Percentiles rank a stretch among this genome's conserved stretches.
phyloP scores from a whole-genome alignment of 2,329 filamentous ascomycete species.

The Graphium sp. region DNA sequence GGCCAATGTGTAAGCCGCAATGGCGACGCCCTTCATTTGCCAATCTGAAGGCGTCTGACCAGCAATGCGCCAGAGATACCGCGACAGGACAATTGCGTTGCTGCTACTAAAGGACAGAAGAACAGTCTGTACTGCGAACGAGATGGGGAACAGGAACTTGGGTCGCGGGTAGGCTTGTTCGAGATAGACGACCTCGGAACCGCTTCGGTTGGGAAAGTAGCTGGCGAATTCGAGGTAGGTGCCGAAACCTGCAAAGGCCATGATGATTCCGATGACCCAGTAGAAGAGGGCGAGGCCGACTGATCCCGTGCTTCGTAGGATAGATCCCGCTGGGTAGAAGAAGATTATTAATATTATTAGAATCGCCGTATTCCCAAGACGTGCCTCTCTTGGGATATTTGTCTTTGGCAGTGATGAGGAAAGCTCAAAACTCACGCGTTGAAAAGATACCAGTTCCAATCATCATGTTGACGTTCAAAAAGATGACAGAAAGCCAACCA shows the following conservation, averaged over 20 bases:
- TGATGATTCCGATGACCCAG: slow-evolving; percentile 46
- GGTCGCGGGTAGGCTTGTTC: slow-evolving; percentile 52
- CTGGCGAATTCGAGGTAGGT: slow-evolving; percentile 48
- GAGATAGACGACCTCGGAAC: slow-evolving; percentile 49
- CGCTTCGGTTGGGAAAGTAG: slow-evolving; percentile 50
- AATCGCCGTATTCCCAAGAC: background rate
- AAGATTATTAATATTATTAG: background rate
- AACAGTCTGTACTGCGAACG: slow-evolving; percentile 47
- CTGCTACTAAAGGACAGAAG: slow-evolving; percentile 48
- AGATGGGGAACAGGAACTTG: slow-evolving; percentile 44
- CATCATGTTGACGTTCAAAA: slow-evolving; percentile 46
- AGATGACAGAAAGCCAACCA: slow-evolving; percentile 35
- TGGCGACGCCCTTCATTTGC: slow-evolving; percentile 49
- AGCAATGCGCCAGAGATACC: slow-evolving; percentile 43
- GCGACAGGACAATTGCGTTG: slow-evolving; percentile 45
- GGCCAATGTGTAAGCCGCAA: slow-evolving; percentile 45
- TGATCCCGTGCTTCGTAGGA: slow-evolving; percentile 43
- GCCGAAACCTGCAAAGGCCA: slow-evolving; percentile 33
- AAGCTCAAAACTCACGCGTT: slow-evolving; percentile 29
- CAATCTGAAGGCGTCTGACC: slow-evolving; percentile 34
- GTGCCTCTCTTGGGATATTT: too few relatives aligned
- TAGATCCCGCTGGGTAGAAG: slow-evolving; percentile 29
- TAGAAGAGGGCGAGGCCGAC: slow-evolving; percentile 45
- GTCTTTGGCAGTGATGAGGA: background rate
- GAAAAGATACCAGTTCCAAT: slow-evolving; percentile 48